Conservation (phyloP, 2,329 filamentous ascomycete species). For the Cryphonectria carpinicola region DNA sequence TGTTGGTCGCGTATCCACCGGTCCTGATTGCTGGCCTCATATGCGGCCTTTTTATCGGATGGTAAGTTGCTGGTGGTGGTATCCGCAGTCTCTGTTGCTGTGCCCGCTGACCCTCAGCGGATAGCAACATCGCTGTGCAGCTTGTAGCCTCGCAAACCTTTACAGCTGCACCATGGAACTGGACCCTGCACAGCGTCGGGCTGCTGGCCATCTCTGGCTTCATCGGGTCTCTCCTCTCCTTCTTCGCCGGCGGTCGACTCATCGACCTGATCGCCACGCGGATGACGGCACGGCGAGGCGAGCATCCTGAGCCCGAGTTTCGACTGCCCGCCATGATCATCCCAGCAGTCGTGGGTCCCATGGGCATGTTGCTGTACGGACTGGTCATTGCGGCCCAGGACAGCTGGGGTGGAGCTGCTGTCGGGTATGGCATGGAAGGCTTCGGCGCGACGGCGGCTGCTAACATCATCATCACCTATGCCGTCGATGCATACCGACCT, state of each 20-base stretch:
- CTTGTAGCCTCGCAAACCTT: slow-evolving; percentile 8
- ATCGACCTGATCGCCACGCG: slow-evolving; percentile 38
- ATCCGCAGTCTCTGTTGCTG: neutral
- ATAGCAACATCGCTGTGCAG: slow-evolving; percentile 17
- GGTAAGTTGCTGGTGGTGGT: slow-evolving; percentile 10
- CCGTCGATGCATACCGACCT: slow-evolving; percentile 35
- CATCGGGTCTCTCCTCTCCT: slow-evolving; percentile 12
- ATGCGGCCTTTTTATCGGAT: slow-evolving; percentile 15
- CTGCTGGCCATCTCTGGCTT: slow-evolving; percentile 15
- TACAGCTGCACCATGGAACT: slow-evolving; percentile 10
- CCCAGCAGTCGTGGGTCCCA: slow-evolving; percentile 35
- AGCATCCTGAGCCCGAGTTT: slow-evolving; percentile 35
- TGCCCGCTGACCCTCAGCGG: neutral
- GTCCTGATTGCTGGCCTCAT: slow-evolving; percentile 10
- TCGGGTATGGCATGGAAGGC: slow-evolving; percentile 37
- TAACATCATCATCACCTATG: slow-evolving; percentile 37
- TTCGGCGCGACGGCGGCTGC: slow-evolving; percentile 37
- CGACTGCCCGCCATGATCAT: slow-evolving; percentile 35
- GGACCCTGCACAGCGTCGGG: slow-evolving; percentile 10
- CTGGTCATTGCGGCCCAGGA: slow-evolving; percentile 31
- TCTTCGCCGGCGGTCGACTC: slow-evolving; percentile 31
- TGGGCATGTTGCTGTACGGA: slow-evolving; percentile 39
- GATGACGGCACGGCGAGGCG: slow-evolving; percentile 30
- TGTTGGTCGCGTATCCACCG: slow-evolving; percentile 11
- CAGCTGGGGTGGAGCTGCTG: slow-evolving; percentile 9